Conservation (phyloP, 1,284 basidiomycete species). For the Melampsora larici-populina region DNA sequence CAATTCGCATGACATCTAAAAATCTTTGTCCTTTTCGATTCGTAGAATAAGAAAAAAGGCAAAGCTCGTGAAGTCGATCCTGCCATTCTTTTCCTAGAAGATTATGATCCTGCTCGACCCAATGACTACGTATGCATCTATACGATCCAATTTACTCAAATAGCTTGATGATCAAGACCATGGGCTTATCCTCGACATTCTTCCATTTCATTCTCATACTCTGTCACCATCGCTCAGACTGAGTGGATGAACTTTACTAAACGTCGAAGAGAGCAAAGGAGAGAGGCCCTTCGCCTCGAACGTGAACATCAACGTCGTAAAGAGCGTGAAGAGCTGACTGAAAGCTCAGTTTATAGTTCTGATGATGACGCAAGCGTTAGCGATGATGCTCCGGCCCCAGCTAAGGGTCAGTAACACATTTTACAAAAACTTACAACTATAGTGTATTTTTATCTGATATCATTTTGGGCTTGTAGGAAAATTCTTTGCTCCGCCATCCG, state of each 20-base stretch:
- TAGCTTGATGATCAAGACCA: not conserved
- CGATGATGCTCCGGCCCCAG: conserved; percentile 26
- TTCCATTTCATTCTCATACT: not conserved
- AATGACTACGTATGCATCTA: conserved; percentile 42
- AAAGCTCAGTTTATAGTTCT: conserved; percentile 39
- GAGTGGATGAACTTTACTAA: conserved; percentile 43
- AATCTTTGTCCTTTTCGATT: conserved; percentile 6
- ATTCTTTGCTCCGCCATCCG: conserved; percentile 42
- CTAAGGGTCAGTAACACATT: conserved; percentile 16
- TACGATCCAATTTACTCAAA: not conserved
- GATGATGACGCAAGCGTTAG: conserved; percentile 36
- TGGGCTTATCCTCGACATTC: too few relatives aligned
- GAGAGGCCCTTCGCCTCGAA: conserved; percentile 41
- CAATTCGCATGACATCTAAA: not conserved
- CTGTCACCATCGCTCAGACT: conserved; percentile 9
- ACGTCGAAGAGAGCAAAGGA: conserved; percentile 36
- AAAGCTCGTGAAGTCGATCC: conserved; percentile 44
- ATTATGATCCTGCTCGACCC: conserved; percentile 43
- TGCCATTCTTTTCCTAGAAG: conserved; percentile 42
- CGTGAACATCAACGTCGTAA: conserved; percentile 40
- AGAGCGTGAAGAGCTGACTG: conserved; percentile 36
- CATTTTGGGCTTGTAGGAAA: conserved; percentile 12
- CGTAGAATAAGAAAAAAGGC: conserved; percentile 43
- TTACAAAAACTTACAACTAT: not conserved
- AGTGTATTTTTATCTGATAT: not conserved